Base-by-base conservation (phyloP, 129 eudicot species). In the Arctium minus region DNA sequence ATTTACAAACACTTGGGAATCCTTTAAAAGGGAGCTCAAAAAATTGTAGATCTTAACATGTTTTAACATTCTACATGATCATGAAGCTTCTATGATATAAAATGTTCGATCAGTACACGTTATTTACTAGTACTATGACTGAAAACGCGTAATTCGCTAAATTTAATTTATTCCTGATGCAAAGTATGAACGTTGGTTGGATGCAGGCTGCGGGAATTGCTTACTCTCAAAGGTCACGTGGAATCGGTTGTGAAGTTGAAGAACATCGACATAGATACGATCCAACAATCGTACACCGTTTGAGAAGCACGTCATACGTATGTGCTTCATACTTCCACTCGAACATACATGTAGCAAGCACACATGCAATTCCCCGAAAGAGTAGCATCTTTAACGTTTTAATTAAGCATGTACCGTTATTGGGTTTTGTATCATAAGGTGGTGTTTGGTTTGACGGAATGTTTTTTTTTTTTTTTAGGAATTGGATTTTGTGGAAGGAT, bases 161-260 rank as follows among this genome's bases (percentile, higher is more conserved):
- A n/a, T 46, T 3, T 70, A 44, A 56, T 36, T 72, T 53, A 68
- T 31, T 81, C 5, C 35, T 60, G 36, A 81, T 44, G 39, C 35
- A 69, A 75, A 5, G 8, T 68, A 56, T 72, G 40, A n/a, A 32
- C 69, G 15, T 56, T 72, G 79, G 36, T 70, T 60, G 68, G 32
- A 11, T 85, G 80, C 86, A 91, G 96, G 90, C 75, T 92, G 48
- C 80, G 96, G 82, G 96, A 91, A 82, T 76, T 91, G 89, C 88
- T 83, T 37, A 91, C 96, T 1, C 81, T 92, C 30, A 92, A 89
- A 87, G 97, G 97, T 31, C 97, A 89, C 0, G 93, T 89, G 29
- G 97, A 92, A 81, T 92, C 97, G 3, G 93, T 89, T 60, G 88
- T 92, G 53, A 92, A 92, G 76, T 30, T 89, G 87, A 92, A 92